Conservation (phyloP, 2,329 filamentous ascomycete species). For the Boeremia exigua region DNA sequence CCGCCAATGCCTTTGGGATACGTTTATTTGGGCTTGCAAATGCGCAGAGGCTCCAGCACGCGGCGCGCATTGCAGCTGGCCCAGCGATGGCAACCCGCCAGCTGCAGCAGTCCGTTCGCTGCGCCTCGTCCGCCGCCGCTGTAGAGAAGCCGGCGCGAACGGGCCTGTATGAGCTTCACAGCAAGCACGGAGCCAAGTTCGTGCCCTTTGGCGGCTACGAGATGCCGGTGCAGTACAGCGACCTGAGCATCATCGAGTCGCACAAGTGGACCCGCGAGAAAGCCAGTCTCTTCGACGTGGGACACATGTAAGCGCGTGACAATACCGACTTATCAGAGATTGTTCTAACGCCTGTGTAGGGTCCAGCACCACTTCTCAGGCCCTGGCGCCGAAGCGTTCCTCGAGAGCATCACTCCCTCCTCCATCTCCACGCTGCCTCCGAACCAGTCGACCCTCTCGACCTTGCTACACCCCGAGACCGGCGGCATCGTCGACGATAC, state of each 20-base stretch:
- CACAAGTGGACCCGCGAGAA: constrained; percentile 89
- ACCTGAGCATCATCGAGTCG: constrained; percentile 78
- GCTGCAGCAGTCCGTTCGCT: constrained; percentile 29
- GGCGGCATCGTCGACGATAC: constrained; percentile 96
- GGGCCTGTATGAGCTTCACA: constrained; percentile 78
- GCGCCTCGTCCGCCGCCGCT: constrained; percentile 36
- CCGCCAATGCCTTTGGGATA: constrained; percentile 31
- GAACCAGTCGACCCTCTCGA: constrained; percentile 82
- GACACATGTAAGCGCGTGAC: constrained; percentile 76
- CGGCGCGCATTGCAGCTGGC: constrained; percentile 21
- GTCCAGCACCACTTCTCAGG: constrained; percentile 85
- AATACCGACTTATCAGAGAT: constrained; percentile 14
- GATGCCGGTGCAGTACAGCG: constrained; percentile 90
- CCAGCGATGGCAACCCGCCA: constrained; percentile 35
- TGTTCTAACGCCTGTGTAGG: constrained; percentile 46
- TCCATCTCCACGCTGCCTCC: constrained; percentile 67
- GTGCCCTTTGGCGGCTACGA: constrained; percentile 92
- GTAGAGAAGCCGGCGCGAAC: constrained; percentile 61
- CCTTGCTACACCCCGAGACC: constrained; percentile 72
- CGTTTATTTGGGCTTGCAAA: constrained; percentile 21
- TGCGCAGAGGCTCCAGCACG: constrained; percentile 19
- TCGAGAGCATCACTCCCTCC: constrained; percentile 84
- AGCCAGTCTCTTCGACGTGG: constrained; percentile 92
- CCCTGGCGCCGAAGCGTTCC: constrained; percentile 77
- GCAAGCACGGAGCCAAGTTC: constrained; percentile 85